These are phyloP conservation scores for Monilinia aucupariae DNA, from an alignment of 2,329 filamentous ascomycete genomes.

Conservation along the genomic window DNA sequence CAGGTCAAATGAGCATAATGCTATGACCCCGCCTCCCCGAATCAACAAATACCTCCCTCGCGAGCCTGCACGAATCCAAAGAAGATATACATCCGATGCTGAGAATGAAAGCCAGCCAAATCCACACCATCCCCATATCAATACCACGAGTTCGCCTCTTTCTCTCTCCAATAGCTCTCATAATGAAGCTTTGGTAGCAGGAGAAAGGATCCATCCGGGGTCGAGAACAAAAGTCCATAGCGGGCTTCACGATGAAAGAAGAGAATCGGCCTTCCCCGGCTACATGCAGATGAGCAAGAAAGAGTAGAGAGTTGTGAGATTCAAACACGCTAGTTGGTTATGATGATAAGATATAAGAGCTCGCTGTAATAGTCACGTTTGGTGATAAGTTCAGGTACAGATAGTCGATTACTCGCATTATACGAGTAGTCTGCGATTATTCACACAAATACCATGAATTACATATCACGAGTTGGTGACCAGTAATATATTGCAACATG, in stretches of 20 bases:
- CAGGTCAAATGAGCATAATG: not conserved
- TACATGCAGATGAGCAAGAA: not conserved
- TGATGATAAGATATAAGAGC: not conserved
- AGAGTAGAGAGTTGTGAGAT: not conserved
- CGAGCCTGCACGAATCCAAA: not conserved
- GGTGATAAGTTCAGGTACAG: not conserved
- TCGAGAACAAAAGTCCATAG: not conserved
- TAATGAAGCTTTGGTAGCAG: not conserved
- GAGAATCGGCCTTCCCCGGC: too few species aligned
- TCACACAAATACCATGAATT: too few species aligned
- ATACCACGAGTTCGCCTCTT: not conserved
- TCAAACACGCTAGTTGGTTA: not conserved
- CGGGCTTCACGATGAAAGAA: not conserved
- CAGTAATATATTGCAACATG: too few species aligned
- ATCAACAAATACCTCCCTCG: not conserved
- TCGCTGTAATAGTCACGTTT: not conserved
- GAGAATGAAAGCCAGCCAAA: not conserved
- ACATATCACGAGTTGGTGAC: too few species aligned
- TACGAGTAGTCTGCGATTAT: too few species aligned
- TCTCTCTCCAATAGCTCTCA: not conserved
- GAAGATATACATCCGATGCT: not conserved
- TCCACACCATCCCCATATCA: not conserved
- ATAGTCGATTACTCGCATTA: too few species aligned
- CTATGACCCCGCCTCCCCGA: not conserved
- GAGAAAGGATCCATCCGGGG: not conserved